A percentile compares a stretch with the other conserved stretches of the same genome.
Evolutionary conservation across 1,284 basidiomycete genomes (phyloP).

Genomic region (Pseudozyma sp.): DNA sequence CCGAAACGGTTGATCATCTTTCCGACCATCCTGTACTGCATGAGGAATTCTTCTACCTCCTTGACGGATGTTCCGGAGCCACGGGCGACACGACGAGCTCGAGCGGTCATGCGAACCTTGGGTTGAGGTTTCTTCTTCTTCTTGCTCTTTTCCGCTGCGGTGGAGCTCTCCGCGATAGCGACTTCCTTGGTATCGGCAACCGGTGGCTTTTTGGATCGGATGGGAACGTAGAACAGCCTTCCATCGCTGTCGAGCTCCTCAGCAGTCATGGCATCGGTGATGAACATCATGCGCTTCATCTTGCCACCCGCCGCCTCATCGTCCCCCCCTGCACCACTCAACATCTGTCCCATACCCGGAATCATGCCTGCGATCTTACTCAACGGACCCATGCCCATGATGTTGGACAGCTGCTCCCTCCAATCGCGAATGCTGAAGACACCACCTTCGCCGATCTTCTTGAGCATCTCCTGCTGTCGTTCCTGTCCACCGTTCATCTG

Average conservation of each 20-base stretch:
- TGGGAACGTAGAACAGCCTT: conserved; percentile 55
- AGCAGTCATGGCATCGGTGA: conserved; percentile 96
- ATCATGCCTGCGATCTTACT: conserved; percentile 99
- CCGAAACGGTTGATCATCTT: conserved; percentile 88
- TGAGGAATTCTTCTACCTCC: conserved; percentile 94
- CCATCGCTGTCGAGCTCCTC: conserved; percentile 97
- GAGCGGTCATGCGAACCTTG: conserved; percentile 64
- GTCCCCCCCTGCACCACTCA: conserved; percentile 73
- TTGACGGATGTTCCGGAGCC: conserved; percentile 96
- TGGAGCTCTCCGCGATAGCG: conserved; percentile 35
- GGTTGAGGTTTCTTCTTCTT: conserved; percentile 51
- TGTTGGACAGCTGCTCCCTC: conserved; percentile 95
- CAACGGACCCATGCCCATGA: conserved; percentile 99
- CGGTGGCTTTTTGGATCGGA: conserved; percentile 40
- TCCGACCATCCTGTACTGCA: conserved; percentile 69
- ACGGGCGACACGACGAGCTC: conserved; percentile 81
- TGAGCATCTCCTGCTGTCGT: conserved; percentile 96
- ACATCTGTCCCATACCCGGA: conserved; percentile 89
- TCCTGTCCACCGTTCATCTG: conserved; percentile 77
- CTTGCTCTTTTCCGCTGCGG: conserved; percentile 41
- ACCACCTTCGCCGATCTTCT: conserved; percentile 92
- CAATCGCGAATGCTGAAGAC: conserved; percentile 96
- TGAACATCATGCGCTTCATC: conserved; percentile 98
- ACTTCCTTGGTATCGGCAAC: conserved; percentile 31
- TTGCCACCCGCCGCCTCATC: conserved; percentile 86